Percentiles rank a stretch among this genome's conserved stretches.
phyloP scores from a whole-genome alignment of 2,329 filamentous ascomycete genomes.

The Colletotrichum tabaci region DNA sequence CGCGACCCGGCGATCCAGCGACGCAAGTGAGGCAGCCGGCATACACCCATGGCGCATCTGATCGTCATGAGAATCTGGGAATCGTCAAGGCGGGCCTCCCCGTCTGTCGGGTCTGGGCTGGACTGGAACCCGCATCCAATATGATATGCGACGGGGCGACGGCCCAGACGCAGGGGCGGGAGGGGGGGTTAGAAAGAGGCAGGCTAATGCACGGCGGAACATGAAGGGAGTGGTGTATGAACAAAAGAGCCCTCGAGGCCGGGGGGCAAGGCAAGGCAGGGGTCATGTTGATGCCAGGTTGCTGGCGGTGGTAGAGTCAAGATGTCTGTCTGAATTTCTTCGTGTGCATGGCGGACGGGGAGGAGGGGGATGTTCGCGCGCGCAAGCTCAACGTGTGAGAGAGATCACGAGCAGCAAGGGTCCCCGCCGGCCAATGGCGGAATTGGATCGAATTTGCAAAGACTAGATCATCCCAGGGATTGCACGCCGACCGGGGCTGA shows the following conservation, averaged over 20 bases:
- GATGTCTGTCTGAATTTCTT: not conserved
- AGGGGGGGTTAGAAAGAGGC: not conserved
- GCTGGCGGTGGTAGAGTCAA: not conserved
- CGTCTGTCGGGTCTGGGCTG: not conserved
- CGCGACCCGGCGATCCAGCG: slow-evolving; percentile 11
- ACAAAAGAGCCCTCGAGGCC: not conserved
- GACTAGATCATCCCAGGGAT: slow-evolving; percentile 32
- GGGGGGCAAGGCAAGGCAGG: not conserved
- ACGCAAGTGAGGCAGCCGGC: slow-evolving; percentile 12
- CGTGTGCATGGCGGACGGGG: not conserved
- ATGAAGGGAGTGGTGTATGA: slow-evolving; percentile 11
- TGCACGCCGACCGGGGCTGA: slow-evolving; percentile 12
- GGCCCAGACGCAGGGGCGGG: not conserved
- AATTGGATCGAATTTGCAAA: slow-evolving; percentile 2
- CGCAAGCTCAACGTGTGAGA: not conserved
- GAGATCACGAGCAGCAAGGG: slow-evolving; percentile 10
- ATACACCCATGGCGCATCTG: not conserved
- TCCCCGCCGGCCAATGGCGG: not conserved
- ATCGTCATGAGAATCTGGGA: not conserved
- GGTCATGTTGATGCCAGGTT: not conserved
- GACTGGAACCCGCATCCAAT: not conserved
- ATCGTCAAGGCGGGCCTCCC: not conserved
- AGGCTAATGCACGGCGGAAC: not conserved
- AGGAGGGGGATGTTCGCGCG: too few species aligned
- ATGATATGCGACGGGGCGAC: slow-evolving; percentile 18